These are phyloP conservation scores for Dictyostelium brefeldianum DNA, from an alignment of 78 protist genomes.

Conservation along the genomic window DNA sequence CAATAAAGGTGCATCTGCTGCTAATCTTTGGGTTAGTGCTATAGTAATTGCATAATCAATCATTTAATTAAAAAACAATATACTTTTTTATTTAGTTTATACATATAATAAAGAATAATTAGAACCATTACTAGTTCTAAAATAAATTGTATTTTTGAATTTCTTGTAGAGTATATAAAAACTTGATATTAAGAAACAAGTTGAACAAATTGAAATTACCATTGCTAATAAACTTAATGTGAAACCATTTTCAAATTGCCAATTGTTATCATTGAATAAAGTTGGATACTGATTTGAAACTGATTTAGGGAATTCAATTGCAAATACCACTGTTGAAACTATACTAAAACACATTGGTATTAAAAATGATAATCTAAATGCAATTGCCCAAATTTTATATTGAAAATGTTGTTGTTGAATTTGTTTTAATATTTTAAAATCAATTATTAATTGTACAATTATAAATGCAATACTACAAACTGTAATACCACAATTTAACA, in stretches of 20 bases:
- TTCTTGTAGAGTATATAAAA: background rate
- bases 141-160: background rate
- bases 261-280: background rate
- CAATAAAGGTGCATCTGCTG: too few relatives aligned
- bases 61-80: too few relatives aligned
- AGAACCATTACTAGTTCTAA: background rate
- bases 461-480: background rate
- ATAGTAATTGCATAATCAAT: too few relatives aligned
- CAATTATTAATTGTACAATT: background rate
- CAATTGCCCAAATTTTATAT: background rate
- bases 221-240: background rate
- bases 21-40: too few relatives aligned
- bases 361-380: background rate
- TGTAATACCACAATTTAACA: background rate
- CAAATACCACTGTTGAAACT: background rate
- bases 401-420: background rate
- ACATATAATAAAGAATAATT: constrained; percentile 4
- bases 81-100: too few relatives aligned
- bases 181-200: background rate
- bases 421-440: constrained; percentile 2
- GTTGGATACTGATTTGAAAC: background rate
- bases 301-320: background rate
- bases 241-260: background rate
- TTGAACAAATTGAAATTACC: background rate
- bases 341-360: background rate